These are phyloP conservation scores for Mucor irregularis DNA, from an alignment of 371 early-diverging fungal genomes.

Conservation along the genomic window DNA sequence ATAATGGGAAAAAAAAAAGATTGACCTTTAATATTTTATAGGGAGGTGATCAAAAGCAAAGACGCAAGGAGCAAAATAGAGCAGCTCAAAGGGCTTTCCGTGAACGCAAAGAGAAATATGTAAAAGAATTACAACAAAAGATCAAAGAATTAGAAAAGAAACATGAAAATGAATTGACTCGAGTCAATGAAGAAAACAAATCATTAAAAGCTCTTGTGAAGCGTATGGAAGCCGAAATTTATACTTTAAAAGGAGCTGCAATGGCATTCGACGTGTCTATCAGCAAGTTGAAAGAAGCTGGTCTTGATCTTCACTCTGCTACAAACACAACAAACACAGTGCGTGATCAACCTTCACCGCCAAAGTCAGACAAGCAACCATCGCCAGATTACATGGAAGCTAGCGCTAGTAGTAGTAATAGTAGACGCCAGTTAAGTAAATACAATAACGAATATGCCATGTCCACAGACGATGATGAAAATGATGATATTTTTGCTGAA, in stretches of 20 bases:
- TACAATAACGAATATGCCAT: neutral
- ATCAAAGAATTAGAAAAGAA: slow-evolving; percentile 21
- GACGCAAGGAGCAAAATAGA: slow-evolving; percentile 69
- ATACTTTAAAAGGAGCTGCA: slow-evolving; percentile 27
- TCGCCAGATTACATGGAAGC: no score
- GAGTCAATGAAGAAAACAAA: slow-evolving; percentile 19
- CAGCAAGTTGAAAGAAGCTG: slow-evolving; percentile 20
- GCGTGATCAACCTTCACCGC: slow-evolving; percentile 1
- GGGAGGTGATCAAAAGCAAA: slow-evolving; percentile 30
- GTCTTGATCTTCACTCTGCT: slow-evolving; percentile 17
- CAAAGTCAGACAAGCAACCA: neutral
- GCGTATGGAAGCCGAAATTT: slow-evolving; percentile 47
- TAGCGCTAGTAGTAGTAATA: no score
- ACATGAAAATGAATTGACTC: slow-evolving; percentile 8
- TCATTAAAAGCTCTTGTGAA: slow-evolving; percentile 32
- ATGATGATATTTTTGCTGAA: slow-evolving; percentile 16
- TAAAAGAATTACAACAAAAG: slow-evolving; percentile 57
- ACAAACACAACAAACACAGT: neutral
- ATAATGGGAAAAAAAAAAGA: no score
- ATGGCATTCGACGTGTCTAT: slow-evolving; percentile 27
- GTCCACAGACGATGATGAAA: slow-evolving; percentile 7
- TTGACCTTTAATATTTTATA: neutral
- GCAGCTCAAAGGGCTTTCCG: slow-evolving; percentile 73
- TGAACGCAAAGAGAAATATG: slow-evolving; percentile 67
- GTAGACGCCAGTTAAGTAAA: no score